phyloP scores from a whole-genome alignment of 108 stramenopile species.

The Nitzschia sp. region DNA sequence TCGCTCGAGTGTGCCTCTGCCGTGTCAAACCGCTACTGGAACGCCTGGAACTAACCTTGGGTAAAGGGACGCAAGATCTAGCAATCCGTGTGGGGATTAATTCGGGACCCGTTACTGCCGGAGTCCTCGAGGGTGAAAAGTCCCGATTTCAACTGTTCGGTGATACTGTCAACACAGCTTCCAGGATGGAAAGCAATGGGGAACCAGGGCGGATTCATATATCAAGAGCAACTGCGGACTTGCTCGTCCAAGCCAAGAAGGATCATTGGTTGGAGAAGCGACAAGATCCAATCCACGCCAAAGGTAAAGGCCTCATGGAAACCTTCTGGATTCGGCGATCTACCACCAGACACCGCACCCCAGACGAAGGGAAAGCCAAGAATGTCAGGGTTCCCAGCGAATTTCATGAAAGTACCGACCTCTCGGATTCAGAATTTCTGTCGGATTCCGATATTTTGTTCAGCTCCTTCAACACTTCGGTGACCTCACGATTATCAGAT shows the following conservation, averaged over 20 bases:
- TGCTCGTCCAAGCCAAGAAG: slow-evolving; percentile 3
- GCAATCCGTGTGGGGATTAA: slow-evolving; percentile 24
- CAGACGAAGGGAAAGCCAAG: not conserved
- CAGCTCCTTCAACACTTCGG: not conserved
- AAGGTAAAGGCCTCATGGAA: slow-evolving; percentile 18
- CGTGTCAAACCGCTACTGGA: not conserved
- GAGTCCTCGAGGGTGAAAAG: slow-evolving; percentile 15
- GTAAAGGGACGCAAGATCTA: slow-evolving; percentile 7
- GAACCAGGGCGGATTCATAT: slow-evolving; percentile 6
- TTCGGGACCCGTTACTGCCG: slow-evolving; percentile 31
- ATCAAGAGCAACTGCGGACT: slow-evolving; percentile 5
- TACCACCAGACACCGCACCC: too few relatives aligned
- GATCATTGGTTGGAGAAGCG: slow-evolving; percentile 16
- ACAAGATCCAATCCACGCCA: slow-evolving; percentile 17
- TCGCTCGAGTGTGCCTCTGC: slow-evolving; percentile 7
- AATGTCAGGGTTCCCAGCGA: not conserved
- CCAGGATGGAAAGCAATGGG: slow-evolving; percentile 11
- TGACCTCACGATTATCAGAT: not conserved
- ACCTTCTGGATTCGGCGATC: slow-evolving; percentile 10
- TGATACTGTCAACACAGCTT: slow-evolving; percentile 23
- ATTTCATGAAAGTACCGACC: too few relatives aligned
- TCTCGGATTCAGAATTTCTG: slow-evolving; percentile 2
- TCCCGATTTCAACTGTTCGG: slow-evolving; percentile 27
- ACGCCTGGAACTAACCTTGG: not conserved
- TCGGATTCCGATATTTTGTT: too few relatives aligned